Conservation (phyloP, 306 rosid genomes). For the Ziziphus jujuba region DNA sequence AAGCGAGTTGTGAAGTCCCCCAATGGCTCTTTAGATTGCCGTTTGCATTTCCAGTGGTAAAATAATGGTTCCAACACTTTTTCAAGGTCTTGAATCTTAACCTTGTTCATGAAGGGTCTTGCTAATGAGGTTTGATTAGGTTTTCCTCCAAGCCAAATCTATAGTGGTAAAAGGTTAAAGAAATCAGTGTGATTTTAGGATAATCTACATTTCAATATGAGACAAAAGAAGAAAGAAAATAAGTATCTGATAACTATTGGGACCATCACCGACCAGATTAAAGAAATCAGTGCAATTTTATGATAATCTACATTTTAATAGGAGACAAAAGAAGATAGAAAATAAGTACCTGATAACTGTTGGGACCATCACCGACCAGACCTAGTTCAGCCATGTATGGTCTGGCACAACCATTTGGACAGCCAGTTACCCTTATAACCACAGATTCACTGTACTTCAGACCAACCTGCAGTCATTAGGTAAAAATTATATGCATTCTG, state of each 20-base stretch:
- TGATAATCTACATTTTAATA: no score
- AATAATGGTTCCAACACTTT: slow-evolving; percentile 88
- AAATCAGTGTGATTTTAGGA: slow-evolving; percentile 1
- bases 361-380: no score
- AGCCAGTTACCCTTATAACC: slow-evolving; percentile 90
- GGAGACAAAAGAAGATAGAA: no score
- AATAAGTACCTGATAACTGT: no score
- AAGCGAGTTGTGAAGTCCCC: slow-evolving; percentile 73
- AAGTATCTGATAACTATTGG: slow-evolving; percentile 94
- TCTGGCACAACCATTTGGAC: slow-evolving; percentile 96
- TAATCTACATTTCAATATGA: slow-evolving; percentile 1
- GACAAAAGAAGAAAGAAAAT: neutral
- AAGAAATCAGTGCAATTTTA: no score
- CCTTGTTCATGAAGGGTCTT: slow-evolving; percentile 82
- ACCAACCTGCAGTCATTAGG: slow-evolving; percentile 66
- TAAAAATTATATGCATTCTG: slow-evolving; percentile 9
- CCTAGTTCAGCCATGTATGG: slow-evolving; percentile 99
- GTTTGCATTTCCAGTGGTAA: slow-evolving; percentile 82
- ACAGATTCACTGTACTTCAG: slow-evolving; percentile 84
- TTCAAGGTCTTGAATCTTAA: slow-evolving; percentile 88
- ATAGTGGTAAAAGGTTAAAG: slow-evolving; percentile 5
- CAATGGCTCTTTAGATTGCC: slow-evolving; percentile 92
- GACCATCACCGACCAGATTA: slow-evolving; percentile 99
- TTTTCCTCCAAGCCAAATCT: slow-evolving; percentile 98
- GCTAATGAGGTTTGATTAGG: slow-evolving; percentile 80